Percentiles rank a stretch among this genome's conserved stretches.
phyloP scores from a whole-genome alignment of 371 early-diverging fungal species.

The Coemansia sp. region DNA sequence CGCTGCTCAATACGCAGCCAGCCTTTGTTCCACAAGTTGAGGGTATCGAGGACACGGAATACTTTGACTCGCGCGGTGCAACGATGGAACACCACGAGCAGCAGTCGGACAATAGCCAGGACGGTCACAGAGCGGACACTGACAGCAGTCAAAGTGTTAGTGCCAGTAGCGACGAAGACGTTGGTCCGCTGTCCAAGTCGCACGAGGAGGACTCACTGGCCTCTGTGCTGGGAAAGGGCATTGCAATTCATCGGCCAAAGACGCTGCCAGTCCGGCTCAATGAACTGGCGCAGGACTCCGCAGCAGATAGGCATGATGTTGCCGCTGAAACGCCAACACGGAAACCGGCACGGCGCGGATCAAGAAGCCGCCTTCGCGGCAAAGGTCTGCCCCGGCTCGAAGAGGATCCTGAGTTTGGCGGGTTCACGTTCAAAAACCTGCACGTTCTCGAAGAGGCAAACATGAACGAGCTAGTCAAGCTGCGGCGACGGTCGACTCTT shows the following conservation, averaged over 20 bases:
- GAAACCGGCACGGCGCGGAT: background rate
- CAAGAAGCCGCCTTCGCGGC: background rate
- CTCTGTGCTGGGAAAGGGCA: background rate
- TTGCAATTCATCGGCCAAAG: conserved; percentile 15
- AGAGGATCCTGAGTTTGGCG: conserved; percentile 78
- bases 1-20: conserved; percentile 66
- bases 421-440: conserved; percentile 89
- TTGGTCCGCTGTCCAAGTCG: conserved; percentile 10
- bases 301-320: too few relatives aligned
- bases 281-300: background rate
- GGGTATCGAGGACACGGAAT: conserved; percentile 83
- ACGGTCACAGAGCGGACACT: background rate
- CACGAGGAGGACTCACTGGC: conserved; percentile 2
- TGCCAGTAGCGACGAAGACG: background rate
- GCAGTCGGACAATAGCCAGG: background rate
- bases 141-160: background rate
- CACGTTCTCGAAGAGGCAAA: conserved; percentile 88
- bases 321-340: background rate
- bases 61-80: conserved; percentile 90
- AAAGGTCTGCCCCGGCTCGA: conserved; percentile 11
- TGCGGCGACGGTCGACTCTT: conserved; percentile 55
- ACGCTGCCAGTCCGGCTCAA: conserved; percentile 3
- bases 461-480: conserved; percentile 71
- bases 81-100: conserved; percentile 17
- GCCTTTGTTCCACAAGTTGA: conserved; percentile 83